A percentile compares a stretch with the other conserved stretches of the same genome.
phyloP scores from a whole-genome alignment of 805 yeast species.

The Ogataea paradorogensis region DNA sequence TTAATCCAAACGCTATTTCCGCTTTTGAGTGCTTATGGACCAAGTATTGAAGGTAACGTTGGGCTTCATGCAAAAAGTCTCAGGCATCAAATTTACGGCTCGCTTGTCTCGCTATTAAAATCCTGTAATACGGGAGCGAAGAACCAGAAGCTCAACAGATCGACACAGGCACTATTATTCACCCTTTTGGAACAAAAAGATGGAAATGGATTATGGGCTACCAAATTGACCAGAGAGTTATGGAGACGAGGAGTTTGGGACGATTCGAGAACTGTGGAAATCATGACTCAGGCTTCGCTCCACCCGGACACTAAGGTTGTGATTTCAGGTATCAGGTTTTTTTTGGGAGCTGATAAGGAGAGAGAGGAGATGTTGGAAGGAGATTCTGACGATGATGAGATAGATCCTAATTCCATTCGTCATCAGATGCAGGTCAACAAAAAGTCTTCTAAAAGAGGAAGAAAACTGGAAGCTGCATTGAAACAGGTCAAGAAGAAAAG shows the following conservation, averaged over 20 bases:
- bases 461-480: slow-evolving; percentile 73
- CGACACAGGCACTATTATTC: slow-evolving; percentile 90
- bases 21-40: slow-evolving; percentile 64
- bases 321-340: slow-evolving; percentile 84
- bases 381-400: slow-evolving; percentile 59
- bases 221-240: slow-evolving; percentile 87
- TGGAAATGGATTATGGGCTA: slow-evolving; percentile 88
- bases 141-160: slow-evolving; percentile 83
- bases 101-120: slow-evolving; percentile 75
- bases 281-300: slow-evolving; percentile 93
- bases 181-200: slow-evolving; percentile 79
- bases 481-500: slow-evolving; percentile 61
- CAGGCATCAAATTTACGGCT: slow-evolving; percentile 77
- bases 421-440: slow-evolving; percentile 85
- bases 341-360: slow-evolving; percentile 92
- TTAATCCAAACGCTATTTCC: slow-evolving; percentile 89
- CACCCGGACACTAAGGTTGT: slow-evolving; percentile 87
- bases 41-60: slow-evolving; percentile 41
- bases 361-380: slow-evolving; percentile 82
- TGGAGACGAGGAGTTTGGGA: slow-evolving; percentile 99
- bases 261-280: slow-evolving; percentile 93
- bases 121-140: slow-evolving; percentile 84
- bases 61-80: slow-evolving; percentile 76
- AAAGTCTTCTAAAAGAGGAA: slow-evolving; percentile 74
- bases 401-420: slow-evolving; percentile 68